Percentiles rank a stretch among this genome's conserved stretches.
Evolutionary conservation across 257 asterid species (phyloP).

Genomic region (Solanum clarkiae): DNA sequence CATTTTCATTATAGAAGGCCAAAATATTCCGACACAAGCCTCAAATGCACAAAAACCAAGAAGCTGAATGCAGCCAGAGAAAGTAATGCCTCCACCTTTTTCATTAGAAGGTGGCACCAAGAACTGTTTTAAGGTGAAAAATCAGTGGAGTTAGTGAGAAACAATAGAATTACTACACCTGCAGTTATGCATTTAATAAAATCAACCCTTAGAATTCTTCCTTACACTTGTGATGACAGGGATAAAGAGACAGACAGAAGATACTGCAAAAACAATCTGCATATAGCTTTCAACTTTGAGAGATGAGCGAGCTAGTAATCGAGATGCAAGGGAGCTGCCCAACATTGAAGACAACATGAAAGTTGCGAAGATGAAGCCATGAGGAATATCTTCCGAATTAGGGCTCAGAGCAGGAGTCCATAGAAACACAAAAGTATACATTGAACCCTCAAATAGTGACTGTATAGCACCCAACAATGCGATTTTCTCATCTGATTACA

Average conservation of each 20-base stretch:
- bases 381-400: constrained; percentile 90
- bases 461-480: constrained; percentile 96
- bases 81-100: constrained; percentile 64
- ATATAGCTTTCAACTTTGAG: constrained; percentile 82
- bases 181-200: background rate
- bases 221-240: constrained; percentile 75
- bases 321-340: constrained; percentile 96
- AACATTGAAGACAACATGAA: constrained; percentile 95
- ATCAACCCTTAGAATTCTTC: background rate
- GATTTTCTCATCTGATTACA: constrained; percentile 72
- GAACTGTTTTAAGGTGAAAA: constrained; percentile 29
- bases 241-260: constrained; percentile 72
- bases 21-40: constrained; percentile 89
- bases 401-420: constrained; percentile 99
- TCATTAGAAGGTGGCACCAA: constrained; percentile 48
- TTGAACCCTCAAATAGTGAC: constrained; percentile 93
- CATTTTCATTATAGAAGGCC: constrained; percentile 99
- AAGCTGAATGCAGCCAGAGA: constrained; percentile 69
- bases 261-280: constrained; percentile 76
- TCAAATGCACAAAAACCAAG: constrained; percentile 94
- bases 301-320: constrained; percentile 64
- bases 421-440: constrained; percentile 92
- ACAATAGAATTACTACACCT: constrained; percentile 7
- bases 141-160: background rate
- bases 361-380: constrained; percentile 88